Conservation (phyloP, 2,329 filamentous ascomycete genomes). For the Huntiella omanensis region DNA sequence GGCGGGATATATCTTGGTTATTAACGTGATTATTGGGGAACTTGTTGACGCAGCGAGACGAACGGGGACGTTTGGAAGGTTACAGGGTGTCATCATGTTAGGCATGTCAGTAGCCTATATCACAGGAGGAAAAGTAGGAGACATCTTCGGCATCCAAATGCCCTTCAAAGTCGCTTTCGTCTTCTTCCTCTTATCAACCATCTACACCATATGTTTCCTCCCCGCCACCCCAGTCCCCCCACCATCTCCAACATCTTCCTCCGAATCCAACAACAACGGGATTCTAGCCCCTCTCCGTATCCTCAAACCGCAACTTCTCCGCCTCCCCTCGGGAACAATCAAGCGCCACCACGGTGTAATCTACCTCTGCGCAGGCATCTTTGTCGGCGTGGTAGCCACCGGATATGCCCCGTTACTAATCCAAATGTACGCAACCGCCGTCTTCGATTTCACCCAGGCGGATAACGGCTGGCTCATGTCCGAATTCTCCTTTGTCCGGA, state of each 20-base stretch:
- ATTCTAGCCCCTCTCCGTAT: conserved; percentile 47
- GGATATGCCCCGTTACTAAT: conserved; percentile 46
- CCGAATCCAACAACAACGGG: conserved; percentile 23
- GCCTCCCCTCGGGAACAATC: conserved; percentile 29
- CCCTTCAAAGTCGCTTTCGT: conserved; percentile 46
- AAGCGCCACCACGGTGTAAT: conserved; percentile 41
- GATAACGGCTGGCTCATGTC: conserved; percentile 40
- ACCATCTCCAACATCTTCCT: conserved; percentile 17
- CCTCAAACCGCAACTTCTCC: conserved; percentile 37
- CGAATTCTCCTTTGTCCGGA: conserved; percentile 33
- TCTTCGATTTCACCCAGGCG: conserved; percentile 33
- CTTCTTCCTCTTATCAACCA: conserved; percentile 29
- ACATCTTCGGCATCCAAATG: conserved; percentile 40
- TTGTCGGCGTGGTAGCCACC: conserved; percentile 46
- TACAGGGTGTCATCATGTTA: conserved; percentile 50
- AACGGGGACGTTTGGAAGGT: conserved; percentile 44
- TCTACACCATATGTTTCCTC: conserved; percentile 24
- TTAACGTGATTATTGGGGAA: conserved; percentile 51
- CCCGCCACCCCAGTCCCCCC: conserved; percentile 31
- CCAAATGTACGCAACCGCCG: conserved; percentile 38
- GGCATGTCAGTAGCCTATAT: conserved; percentile 46
- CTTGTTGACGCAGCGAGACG: conserved; percentile 38
- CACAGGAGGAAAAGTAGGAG: conserved; percentile 44
- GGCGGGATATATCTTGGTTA: conserved; percentile 46
- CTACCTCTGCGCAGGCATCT: conserved; percentile 46